Evolutionary conservation across 805 yeast genomes (phyloP).

Genomic region (Barnettozyma sucrosica): DNA sequence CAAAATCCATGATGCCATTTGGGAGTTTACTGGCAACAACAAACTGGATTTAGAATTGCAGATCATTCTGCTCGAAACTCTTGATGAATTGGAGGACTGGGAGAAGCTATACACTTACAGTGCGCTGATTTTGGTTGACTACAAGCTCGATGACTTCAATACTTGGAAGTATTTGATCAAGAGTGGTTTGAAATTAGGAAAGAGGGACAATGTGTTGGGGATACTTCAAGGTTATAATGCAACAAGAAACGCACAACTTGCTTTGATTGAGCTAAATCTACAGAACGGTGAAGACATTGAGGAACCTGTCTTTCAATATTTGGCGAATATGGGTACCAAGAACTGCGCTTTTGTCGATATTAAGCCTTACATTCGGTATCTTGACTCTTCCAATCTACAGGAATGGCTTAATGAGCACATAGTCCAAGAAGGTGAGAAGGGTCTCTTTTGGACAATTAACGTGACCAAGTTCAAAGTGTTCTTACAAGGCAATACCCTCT

Average conservation of each 20-base stretch:
- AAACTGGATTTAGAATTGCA: constrained; percentile 57
- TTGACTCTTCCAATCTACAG: constrained; percentile 14
- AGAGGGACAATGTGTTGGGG: constrained; percentile 24
- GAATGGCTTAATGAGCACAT: constrained; percentile 23
- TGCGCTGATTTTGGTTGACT: constrained; percentile 36
- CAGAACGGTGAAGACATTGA: constrained; percentile 17
- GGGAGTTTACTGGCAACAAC: constrained; percentile 29
- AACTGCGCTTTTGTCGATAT: constrained; percentile 64
- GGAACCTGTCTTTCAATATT: constrained; percentile 30
- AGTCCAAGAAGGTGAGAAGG: constrained; percentile 16
- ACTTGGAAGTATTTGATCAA: constrained; percentile 58
- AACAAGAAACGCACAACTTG: constrained; percentile 54
- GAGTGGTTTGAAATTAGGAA: constrained; percentile 36
- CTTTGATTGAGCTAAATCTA: constrained; percentile 41
- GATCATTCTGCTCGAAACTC: constrained; percentile 43
- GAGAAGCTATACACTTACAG: constrained; percentile 37
- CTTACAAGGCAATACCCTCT: constrained; percentile 20
- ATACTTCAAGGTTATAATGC: constrained; percentile 28
- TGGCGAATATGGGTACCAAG: constrained; percentile 44
- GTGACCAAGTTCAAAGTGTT: constrained; percentile 43
- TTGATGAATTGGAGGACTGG: constrained; percentile 40
- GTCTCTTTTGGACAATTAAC: constrained; percentile 33
- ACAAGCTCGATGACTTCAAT: constrained; percentile 66
- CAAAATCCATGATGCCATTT: constrained; percentile 31
- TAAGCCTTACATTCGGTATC: constrained; percentile 25